Evolutionary conservation across 352 stramenopile genomes (phyloP).

Genomic region (Salisapilia sapeloensis): DNA sequence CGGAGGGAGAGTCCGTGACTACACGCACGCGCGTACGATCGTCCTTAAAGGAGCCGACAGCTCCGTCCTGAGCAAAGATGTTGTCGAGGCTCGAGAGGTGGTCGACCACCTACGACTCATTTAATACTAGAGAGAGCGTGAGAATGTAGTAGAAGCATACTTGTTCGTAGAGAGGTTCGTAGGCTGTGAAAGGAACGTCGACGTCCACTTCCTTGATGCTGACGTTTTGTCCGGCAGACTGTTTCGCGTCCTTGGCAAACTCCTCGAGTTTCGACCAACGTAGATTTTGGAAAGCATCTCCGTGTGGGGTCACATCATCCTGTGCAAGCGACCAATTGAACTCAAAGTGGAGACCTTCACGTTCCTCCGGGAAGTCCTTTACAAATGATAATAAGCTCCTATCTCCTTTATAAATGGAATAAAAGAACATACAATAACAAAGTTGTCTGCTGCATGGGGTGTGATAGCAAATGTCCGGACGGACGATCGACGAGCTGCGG

Average conservation of each 20-base stretch:
- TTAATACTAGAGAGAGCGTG: not conserved
- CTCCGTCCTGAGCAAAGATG: constrained; percentile 60
- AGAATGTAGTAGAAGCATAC: constrained; percentile 4
- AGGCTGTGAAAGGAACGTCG: constrained; percentile 42
- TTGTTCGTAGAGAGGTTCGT: constrained; percentile 44
- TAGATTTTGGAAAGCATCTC: constrained; percentile 65
- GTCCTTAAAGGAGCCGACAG: constrained; percentile 60
- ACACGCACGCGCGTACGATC: constrained; percentile 58
- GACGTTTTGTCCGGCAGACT: constrained; percentile 31
- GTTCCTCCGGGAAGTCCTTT: constrained; percentile 59
- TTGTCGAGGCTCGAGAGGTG: constrained; percentile 34
- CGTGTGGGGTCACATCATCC: constrained; percentile 65
- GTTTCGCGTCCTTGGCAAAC: constrained; percentile 47
- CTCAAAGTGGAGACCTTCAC: constrained; percentile 68
- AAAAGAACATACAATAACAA: constrained; percentile 33
- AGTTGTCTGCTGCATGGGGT: constrained; percentile 58
- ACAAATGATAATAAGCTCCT: constrained; percentile 2
- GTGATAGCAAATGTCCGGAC: constrained; percentile 24
- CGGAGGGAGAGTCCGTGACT: constrained; percentile 57
- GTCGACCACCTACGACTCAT: constrained; percentile 21
- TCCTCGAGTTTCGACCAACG: constrained; percentile 38
- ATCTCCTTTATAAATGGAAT: not conserved
- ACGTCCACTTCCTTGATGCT: constrained; percentile 46
- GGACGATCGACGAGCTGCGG: constrained; percentile 12
- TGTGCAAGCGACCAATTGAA: constrained; percentile 77